Conservation (phyloP, 805 yeast genomes). For the Candida odintsovae region DNA sequence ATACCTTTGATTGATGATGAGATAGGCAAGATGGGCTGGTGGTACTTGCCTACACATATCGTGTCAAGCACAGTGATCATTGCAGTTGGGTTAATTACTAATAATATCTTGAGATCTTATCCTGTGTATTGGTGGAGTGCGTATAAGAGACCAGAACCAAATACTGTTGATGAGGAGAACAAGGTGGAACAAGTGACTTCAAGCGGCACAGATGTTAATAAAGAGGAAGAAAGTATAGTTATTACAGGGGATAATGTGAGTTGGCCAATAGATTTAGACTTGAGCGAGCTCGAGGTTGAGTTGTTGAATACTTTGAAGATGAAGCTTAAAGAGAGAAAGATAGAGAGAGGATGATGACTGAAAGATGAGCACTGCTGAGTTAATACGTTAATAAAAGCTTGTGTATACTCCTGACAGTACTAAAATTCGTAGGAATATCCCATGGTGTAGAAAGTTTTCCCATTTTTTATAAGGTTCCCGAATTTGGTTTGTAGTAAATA, state of each 20-base stretch:
- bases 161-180: constrained; percentile 3
- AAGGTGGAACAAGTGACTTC: background rate
- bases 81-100: constrained; percentile 44
- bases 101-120: constrained; percentile 47
- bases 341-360: background rate
- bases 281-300: constrained; percentile 4
- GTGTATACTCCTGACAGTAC: background rate
- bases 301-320: constrained; percentile 2
- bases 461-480: too few relatives aligned
- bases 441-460: too few relatives aligned
- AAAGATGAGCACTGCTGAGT: too few relatives aligned
- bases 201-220: background rate
- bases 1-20: constrained; percentile 44
- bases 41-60: constrained; percentile 53
- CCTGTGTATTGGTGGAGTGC: constrained; percentile 57
- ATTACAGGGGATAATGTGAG: constrained; percentile 1
- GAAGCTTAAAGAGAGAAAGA: constrained; percentile 4
- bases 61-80: constrained; percentile 43
- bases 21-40: constrained; percentile 53
- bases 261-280: constrained; percentile 2
- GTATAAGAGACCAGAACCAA: constrained; percentile 4
- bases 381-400: too few relatives aligned
- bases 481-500: too few relatives aligned
- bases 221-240: background rate
- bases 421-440: too few relatives aligned